phyloP scores from a whole-genome alignment of 2,329 filamentous ascomycete genomes.

The Trichoderma oligosporum region DNA sequence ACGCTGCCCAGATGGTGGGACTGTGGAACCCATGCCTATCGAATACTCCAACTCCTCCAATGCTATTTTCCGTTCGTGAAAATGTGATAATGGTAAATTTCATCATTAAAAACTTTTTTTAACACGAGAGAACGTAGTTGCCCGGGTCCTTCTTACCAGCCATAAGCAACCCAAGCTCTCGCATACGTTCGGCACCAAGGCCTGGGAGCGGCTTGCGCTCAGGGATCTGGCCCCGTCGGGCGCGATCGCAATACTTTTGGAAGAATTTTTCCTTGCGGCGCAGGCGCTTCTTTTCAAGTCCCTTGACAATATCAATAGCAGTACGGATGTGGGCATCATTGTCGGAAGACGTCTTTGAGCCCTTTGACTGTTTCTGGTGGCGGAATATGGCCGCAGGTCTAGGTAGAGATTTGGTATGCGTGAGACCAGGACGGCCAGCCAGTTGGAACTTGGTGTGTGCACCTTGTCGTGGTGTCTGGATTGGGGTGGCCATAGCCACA shows the following conservation, averaged over 20 bases:
- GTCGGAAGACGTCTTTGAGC: constrained; percentile 32
- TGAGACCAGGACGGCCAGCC: constrained; percentile 60
- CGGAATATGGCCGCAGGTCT: constrained; percentile 70
- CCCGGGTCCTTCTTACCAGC: constrained; percentile 72
- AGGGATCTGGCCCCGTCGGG: constrained; percentile 61
- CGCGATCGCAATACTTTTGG: constrained; percentile 83
- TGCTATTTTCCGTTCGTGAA: constrained; percentile 1
- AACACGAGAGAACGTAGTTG: constrained; percentile 75
- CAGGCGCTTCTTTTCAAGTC: constrained; percentile 89
- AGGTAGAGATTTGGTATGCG: constrained; percentile 82
- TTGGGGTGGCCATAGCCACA: constrained; percentile 33
- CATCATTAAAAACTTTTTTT: constrained; percentile 30
- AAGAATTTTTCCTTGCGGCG: constrained; percentile 89
- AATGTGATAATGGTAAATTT: not conserved
- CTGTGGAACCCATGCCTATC: constrained; percentile 18
- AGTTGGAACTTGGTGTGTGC: constrained; percentile 38
- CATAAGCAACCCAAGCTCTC: constrained; percentile 74
- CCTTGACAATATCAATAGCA: constrained; percentile 97
- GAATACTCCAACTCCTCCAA: constrained; percentile 11
- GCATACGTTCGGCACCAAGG: constrained; percentile 88
- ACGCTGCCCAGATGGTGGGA: constrained; percentile 12
- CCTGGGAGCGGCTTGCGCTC: constrained; percentile 71
- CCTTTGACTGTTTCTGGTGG: constrained; percentile 44
- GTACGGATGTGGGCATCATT: constrained; percentile 69
- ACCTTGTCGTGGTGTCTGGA: constrained; percentile 39